Evolutionary conservation across 805 yeast genomes (phyloP).

Genomic region (Starmerella geochares): DNA sequence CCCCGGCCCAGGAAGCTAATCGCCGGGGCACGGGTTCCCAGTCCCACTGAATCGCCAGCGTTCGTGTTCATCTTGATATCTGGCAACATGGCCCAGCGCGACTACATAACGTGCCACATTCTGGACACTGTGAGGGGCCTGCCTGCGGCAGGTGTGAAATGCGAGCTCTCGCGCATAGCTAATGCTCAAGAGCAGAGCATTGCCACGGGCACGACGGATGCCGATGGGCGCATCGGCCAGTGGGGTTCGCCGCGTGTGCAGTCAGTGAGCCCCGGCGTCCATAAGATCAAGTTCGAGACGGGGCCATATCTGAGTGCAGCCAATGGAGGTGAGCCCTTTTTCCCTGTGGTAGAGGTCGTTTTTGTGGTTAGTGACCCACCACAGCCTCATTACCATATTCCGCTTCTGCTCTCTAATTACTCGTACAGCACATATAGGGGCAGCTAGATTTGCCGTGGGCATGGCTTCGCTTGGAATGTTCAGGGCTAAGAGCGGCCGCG

Average conservation of each 20-base stretch:
- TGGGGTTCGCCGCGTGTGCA: conserved; percentile 41
- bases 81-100: conserved; percentile 24
- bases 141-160: conserved; percentile 71
- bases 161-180: conserved; percentile 36
- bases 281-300: conserved; percentile 68
- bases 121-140: conserved; percentile 73
- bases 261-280: conserved; percentile 48
- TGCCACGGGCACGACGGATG: conserved; percentile 61
- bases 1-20: background rate
- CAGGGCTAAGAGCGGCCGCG: no score
- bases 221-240: conserved; percentile 65
- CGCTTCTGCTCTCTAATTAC: conserved; percentile 70
- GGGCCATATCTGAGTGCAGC: conserved; percentile 46
- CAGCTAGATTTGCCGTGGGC: no score
- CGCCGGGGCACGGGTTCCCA: background rate
- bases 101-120: conserved; percentile 80
- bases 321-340: conserved; percentile 38
- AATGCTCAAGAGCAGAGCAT: conserved; percentile 34
- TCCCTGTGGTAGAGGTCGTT: conserved; percentile 76
- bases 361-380: conserved; percentile 60
- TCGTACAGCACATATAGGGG: conserved; percentile 91
- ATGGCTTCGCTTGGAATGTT: no score
- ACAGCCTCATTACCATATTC: conserved; percentile 80
- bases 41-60: background rate
- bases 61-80: no score